These are phyloP conservation scores for Daldinia childiae DNA, from an alignment of 495 filamentous ascomycete species.

Conservation along the genomic window DNA sequence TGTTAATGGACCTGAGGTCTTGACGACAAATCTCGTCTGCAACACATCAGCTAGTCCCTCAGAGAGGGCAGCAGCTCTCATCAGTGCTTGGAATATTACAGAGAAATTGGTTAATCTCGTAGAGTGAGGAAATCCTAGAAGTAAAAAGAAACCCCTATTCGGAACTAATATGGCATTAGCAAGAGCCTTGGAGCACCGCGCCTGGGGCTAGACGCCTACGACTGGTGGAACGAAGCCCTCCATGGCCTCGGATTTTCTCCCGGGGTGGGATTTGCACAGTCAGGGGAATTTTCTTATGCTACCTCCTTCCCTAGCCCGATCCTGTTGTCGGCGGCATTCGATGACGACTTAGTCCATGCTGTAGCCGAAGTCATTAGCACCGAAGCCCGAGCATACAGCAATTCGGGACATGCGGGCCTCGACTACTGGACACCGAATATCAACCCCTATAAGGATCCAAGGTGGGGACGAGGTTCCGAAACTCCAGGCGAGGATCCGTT, in stretches of 20 bases:
- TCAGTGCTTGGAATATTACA: slow-evolving; percentile 52
- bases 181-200: slow-evolving; percentile 49
- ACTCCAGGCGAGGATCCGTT: slow-evolving; percentile 64
- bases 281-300: slow-evolving; percentile 54
- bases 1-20: slow-evolving; percentile 41
- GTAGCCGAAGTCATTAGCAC: slow-evolving; percentile 62
- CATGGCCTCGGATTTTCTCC: slow-evolving; percentile 55
- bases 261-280: slow-evolving; percentile 45
- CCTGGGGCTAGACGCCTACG: slow-evolving; percentile 56
- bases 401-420: slow-evolving; percentile 64
- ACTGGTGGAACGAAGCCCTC: slow-evolving; percentile 64
- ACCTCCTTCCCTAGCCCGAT: slow-evolving; percentile 62
- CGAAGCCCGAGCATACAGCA: slow-evolving; percentile 74
- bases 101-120: slow-evolving; percentile 56
- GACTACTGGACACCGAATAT: slow-evolving; percentile 76
- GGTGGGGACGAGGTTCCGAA: slow-evolving; percentile 55
- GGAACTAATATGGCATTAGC: slow-evolving; percentile 38
- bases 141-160: neutral
- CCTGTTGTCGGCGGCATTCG: slow-evolving; percentile 55
- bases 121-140: slow-evolving; percentile 38
- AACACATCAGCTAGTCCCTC: slow-evolving; percentile 55
- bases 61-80: slow-evolving; percentile 55
- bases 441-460: slow-evolving; percentile 67
- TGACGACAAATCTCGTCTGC: slow-evolving; percentile 57
- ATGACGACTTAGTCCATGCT: slow-evolving; percentile 56